Evolutionary conservation across 176 grass and related monocot species (phyloP).

Genomic region (Themeda triandra): DNA sequence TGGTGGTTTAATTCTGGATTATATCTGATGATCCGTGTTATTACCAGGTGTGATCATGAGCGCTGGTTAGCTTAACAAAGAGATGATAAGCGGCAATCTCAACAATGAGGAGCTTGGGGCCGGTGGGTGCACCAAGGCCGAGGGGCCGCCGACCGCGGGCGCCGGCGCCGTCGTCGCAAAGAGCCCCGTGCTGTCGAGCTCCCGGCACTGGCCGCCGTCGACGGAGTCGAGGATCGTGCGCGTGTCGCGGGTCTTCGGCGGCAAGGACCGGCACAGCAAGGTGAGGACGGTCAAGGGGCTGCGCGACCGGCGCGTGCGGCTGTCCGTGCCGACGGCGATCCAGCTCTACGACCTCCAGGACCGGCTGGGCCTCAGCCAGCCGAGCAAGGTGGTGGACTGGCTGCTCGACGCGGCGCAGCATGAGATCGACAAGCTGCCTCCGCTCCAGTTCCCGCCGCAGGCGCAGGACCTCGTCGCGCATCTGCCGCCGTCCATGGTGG

Average conservation of each 20-base stretch:
- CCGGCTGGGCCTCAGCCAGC: constrained; percentile 82
- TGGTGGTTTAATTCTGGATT: not conserved
- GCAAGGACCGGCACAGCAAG: constrained; percentile 97
- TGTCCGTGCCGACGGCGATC: constrained; percentile 89
- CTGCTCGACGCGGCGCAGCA: constrained; percentile 73
- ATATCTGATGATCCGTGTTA: not conserved
- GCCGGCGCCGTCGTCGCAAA: not conserved
- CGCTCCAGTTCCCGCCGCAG: constrained; percentile 62
- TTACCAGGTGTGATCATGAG: constrained; percentile 38
- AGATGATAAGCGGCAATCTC: constrained; percentile 40
- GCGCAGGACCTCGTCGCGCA: constrained; percentile 45
- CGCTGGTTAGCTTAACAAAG: not conserved
- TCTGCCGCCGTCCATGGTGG: constrained; percentile 26
- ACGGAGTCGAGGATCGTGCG: constrained; percentile 91
- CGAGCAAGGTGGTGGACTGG: constrained; percentile 99
- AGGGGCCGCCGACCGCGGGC: not conserved
- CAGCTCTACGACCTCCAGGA: constrained; percentile 99
- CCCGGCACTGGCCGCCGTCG: constrained; percentile 55
- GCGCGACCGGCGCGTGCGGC: constrained; percentile 77
- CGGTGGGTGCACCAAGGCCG: constrained; percentile 20
- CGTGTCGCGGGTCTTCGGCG: constrained; percentile 81
- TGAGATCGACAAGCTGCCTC: constrained; percentile 97
- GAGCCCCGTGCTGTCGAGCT: constrained; percentile 21
- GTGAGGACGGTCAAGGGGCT: constrained; percentile 83
- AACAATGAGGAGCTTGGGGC: constrained; percentile 23